Percentiles rank a stretch among this genome's conserved stretches.
phyloP scores from a whole-genome alignment of 768 basidiomycete genomes.

The Tricholoma saponaceum region DNA sequence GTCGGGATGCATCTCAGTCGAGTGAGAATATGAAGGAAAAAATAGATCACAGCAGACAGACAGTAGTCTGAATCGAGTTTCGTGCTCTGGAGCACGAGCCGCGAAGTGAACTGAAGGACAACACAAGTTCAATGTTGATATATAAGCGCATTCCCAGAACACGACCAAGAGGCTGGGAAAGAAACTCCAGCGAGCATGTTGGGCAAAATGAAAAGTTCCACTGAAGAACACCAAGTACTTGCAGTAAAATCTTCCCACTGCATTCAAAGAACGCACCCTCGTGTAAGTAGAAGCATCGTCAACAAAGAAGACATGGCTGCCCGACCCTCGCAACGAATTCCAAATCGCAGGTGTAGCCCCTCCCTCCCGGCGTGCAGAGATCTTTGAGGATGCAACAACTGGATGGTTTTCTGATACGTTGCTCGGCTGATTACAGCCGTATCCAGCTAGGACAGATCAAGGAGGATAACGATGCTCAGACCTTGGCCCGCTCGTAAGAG shows the following conservation, averaged over 20 bases:
- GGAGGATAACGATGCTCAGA: constrained; percentile 75
- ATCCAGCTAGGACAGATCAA: constrained; percentile 60
- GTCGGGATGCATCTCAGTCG: neutral
- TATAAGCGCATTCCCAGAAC: neutral
- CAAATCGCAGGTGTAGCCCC: constrained; percentile 37
- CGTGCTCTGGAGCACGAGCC: constrained; percentile 40
- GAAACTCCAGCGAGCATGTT: neutral
- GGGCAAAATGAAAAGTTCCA: neutral
- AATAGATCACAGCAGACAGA: constrained; percentile 39
- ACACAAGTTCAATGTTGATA: neutral
- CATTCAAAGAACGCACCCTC: constrained; percentile 3
- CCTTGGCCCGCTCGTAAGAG: constrained; percentile 75
- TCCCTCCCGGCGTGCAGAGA: constrained; percentile 30
- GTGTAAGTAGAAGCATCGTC: neutral
- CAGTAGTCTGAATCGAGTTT: constrained; percentile 68
- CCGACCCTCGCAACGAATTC: constrained; percentile 57
- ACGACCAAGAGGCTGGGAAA: neutral
- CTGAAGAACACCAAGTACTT: no score
- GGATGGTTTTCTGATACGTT: constrained; percentile 65
- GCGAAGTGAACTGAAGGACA: constrained; percentile 69
- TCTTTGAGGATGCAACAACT: constrained; percentile 36
- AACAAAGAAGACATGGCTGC: constrained; percentile 19
- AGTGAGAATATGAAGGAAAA: constrained; percentile 7
- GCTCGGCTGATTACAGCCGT: constrained; percentile 52
- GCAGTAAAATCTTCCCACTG: neutral